Conservation (phyloP, 139 green algal genomes). For the Auxenochlorella protothecoides region DNA sequence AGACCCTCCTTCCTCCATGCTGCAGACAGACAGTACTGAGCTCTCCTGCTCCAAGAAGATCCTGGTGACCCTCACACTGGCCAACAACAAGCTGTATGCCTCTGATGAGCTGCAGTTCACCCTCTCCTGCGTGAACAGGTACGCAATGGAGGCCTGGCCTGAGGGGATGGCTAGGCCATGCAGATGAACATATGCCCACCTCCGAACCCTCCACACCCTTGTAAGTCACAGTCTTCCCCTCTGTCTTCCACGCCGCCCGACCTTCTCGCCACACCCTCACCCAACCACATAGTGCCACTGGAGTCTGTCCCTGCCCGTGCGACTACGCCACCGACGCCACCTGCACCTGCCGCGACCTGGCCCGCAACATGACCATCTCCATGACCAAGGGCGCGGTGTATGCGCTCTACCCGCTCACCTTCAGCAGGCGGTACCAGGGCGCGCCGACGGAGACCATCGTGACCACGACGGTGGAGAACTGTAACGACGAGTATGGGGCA, state of each 20-base stretch:
- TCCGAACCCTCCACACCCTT: too few species aligned
- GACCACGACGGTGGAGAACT: neutral
- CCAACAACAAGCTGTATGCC: constrained; percentile 28
- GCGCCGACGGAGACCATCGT: constrained; percentile 30
- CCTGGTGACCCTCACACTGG: constrained; percentile 48
- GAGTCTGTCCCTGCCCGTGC: constrained; percentile 65
- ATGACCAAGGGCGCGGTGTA: constrained; percentile 55
- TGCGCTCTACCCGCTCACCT: constrained; percentile 53
- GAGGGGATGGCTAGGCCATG: too few species aligned
- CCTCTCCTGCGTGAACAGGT: constrained; percentile 56
- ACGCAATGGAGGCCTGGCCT: neutral
- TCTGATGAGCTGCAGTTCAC: constrained; percentile 46
- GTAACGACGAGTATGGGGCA: too few species aligned
- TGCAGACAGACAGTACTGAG: neutral
- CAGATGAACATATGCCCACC: too few species aligned
- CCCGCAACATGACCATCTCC: constrained; percentile 32
- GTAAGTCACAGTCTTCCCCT: too few species aligned
- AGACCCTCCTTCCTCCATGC: too few species aligned
- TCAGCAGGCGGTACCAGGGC: too few species aligned
- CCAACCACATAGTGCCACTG: constrained; percentile 19
- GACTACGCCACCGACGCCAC: constrained; percentile 44
- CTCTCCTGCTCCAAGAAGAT: constrained; percentile 50
- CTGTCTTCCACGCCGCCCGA: too few species aligned
- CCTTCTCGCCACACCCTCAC: too few species aligned
- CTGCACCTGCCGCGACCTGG: constrained; percentile 64